phyloP scores from a whole-genome alignment of 1,284 basidiomycete genomes.

The Coriolopsis trogii region DNA sequence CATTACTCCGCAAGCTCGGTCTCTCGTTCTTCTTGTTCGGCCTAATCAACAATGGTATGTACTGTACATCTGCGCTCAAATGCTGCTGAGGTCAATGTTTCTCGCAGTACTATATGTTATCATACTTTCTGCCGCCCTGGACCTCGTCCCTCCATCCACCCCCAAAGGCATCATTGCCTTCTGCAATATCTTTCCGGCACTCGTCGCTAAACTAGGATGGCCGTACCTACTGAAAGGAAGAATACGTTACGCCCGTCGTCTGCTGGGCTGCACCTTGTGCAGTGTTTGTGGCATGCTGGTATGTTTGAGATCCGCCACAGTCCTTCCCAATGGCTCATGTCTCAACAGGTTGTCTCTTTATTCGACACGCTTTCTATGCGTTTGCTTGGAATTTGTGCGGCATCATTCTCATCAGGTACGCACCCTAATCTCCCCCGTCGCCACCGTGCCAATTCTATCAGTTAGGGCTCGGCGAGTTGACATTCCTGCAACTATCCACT shows the following conservation, averaged over 20 bases:
- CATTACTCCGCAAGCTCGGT: slow-evolving; percentile 38
- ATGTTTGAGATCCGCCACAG: slow-evolving; percentile 18
- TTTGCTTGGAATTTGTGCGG: slow-evolving; percentile 85
- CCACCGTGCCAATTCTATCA: too few species aligned
- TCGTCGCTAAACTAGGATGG: slow-evolving; percentile 90
- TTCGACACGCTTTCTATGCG: slow-evolving; percentile 73
- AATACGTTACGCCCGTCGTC: slow-evolving; percentile 76
- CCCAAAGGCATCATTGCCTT: slow-evolving; percentile 94
- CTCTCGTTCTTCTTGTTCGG: slow-evolving; percentile 61
- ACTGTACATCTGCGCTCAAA: neutral
- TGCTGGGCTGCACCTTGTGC: slow-evolving; percentile 76
- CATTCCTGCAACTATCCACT: slow-evolving; percentile 93
- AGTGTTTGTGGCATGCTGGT: slow-evolving; percentile 86
- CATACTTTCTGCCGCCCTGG: slow-evolving; percentile 93
- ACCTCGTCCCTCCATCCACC: slow-evolving; percentile 88
- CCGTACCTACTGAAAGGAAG: slow-evolving; percentile 86
- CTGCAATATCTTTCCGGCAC: slow-evolving; percentile 85
- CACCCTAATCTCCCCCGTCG: too few species aligned
- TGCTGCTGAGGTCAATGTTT: neutral
- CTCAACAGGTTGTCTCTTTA: slow-evolving; percentile 76
- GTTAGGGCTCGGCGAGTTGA: slow-evolving; percentile 88
- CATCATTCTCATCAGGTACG: slow-evolving; percentile 87
- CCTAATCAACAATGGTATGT: slow-evolving; percentile 56
- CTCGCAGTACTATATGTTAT: slow-evolving; percentile 87
- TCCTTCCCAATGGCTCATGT: neutral